Evolutionary conservation across 108 stramenopile genomes (phyloP), one percentile per base, ranked within the genome.

Genomic region (Thalassiosira profunda): DNA sequence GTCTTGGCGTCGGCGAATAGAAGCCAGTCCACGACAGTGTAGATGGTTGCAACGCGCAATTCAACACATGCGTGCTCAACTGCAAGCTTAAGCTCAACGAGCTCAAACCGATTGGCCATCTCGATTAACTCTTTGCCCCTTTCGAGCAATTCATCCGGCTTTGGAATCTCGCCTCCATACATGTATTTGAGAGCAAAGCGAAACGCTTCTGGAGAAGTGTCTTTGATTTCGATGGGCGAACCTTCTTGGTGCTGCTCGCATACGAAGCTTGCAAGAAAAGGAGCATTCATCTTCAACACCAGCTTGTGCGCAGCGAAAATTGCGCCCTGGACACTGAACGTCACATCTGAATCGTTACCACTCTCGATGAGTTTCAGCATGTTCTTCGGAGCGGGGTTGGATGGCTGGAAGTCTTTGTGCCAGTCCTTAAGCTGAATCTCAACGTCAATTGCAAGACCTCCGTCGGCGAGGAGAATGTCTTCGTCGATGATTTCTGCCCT

Each of bases 261-360:
- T 8, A 52, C 12, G 0, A 52, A n/a, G 9, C 33, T 31, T n/a
- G n/a, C n/a, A 3, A 52, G 18, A 18, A 31, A 31, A 1, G 51
- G 51, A 31, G 51, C 51, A 33, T 52, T 52, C 51, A 52, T 52
- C 18, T 52, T 52, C 18, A 52, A 52, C 33, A 52, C 33, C 51
- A 52, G 33, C 4, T 52, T 52, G 51, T 52, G 51, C 4, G 51
- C 51, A 10, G n/a, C n/a, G n/a, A n/a, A n/a, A n/a, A n/a, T n/a
- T n/a, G n/a, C n/a, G n/a, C n/a, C n/a, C n/a, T n/a, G n/a, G n/a
- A n/a, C n/a, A n/a, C n/a, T n/a, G n/a, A n/a, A n/a, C n/a, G n/a
- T n/a, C n/a, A n/a, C n/a, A n/a, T n/a, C n/a, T n/a, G n/a, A n/a
- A n/a, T n/a, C n/a, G n/a, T n/a, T n/a, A n/a, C n/a, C n/a, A n/a